Evolutionary conservation across 306 rosid genomes (phyloP).

Genomic region (Pyrus pyrifolia): DNA sequence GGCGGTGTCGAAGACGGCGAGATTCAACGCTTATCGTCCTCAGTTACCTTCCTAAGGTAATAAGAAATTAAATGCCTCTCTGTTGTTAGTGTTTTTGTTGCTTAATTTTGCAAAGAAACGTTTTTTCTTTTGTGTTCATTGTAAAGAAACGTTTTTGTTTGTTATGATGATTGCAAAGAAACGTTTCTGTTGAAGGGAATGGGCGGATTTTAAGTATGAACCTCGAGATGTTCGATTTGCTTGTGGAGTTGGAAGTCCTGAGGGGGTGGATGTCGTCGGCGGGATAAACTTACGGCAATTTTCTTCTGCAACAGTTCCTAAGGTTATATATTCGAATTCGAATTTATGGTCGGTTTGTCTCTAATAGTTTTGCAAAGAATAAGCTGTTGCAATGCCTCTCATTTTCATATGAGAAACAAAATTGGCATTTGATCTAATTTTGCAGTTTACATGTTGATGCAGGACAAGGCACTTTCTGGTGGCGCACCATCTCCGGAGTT

Average conservation of each 20-base stretch:
- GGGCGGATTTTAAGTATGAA: constrained; percentile 66
- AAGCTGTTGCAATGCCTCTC: not conserved
- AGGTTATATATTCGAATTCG: constrained; percentile 28
- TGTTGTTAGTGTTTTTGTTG: not conserved
- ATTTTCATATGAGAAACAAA: not conserved
- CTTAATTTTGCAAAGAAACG: not conserved
- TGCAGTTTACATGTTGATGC: constrained; percentile 20
- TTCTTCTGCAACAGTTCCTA: constrained; percentile 68
- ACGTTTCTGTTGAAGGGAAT: constrained; percentile 42
- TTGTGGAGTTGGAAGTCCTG: constrained; percentile 27
- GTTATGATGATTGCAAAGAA: not conserved
- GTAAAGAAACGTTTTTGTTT: not conserved
- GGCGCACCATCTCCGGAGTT: constrained; percentile 35
- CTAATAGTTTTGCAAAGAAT: not conserved
- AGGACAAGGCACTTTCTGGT: constrained; percentile 25
- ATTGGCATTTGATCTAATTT: constrained; percentile 1
- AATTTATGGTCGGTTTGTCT: not conserved
- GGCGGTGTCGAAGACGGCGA: constrained; percentile 30
- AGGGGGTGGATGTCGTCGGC: constrained; percentile 24
- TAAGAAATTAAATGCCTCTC: not conserved
- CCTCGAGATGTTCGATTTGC: constrained; percentile 52
- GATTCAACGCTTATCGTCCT: constrained; percentile 43
- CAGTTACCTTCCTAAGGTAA: constrained; percentile 68
- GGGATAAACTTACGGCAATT: constrained; percentile 48
- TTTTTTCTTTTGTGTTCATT: not conserved